Conservation (phyloP, 2,329 filamentous ascomycete genomes). For the Pseudonectria buxi region DNA sequence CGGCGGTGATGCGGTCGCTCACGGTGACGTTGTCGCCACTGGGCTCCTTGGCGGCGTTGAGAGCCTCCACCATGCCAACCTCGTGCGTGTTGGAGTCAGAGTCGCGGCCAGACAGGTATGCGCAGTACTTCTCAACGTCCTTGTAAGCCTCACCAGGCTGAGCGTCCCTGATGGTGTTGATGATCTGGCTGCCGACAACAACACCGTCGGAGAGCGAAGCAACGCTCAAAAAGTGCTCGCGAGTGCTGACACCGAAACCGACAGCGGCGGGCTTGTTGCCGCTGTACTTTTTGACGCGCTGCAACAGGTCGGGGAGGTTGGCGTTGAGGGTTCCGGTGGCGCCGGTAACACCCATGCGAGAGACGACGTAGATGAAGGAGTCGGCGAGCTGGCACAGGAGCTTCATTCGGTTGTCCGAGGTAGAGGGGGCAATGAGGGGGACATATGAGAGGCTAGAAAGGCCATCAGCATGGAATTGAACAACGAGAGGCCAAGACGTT, state of each 20-base stretch:
- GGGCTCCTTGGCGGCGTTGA: constrained; percentile 45
- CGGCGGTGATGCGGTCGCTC: constrained; percentile 53
- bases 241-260: constrained; percentile 92
- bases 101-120: constrained; percentile 52
- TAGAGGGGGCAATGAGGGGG: constrained; percentile 90
- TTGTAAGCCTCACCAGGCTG: constrained; percentile 39
- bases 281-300: constrained; percentile 85
- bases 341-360: constrained; percentile 92
- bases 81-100: constrained; percentile 48
- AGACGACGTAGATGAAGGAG: constrained; percentile 98
- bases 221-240: constrained; percentile 86
- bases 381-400: constrained; percentile 94
- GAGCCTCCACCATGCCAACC: constrained; percentile 62
- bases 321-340: constrained; percentile 76
- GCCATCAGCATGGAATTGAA: not conserved
- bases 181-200: constrained; percentile 93
- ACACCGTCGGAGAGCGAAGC: constrained; percentile 84
- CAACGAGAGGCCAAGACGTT: not conserved
- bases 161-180: constrained; percentile 59
- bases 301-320: constrained; percentile 73
- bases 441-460: constrained; percentile 74
- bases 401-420: constrained; percentile 89
- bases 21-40: constrained; percentile 40
- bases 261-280: constrained; percentile 86
- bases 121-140: constrained; percentile 80